Conservation (phyloP, 2,329 filamentous ascomycete genomes). For the Cryphonectria japonica region DNA sequence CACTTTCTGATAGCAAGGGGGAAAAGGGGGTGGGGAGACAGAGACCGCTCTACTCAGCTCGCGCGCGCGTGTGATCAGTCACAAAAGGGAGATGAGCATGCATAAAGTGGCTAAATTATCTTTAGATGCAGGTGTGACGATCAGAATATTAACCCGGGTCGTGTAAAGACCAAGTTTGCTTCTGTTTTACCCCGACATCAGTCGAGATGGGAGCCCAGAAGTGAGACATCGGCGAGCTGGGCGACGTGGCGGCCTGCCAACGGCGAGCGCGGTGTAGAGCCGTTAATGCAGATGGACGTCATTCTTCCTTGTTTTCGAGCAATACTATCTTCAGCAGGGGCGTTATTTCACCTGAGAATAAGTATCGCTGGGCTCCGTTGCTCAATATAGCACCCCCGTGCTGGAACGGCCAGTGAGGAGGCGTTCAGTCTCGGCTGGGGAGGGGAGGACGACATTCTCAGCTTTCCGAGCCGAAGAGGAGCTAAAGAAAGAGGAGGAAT, state of each 20-base stretch:
- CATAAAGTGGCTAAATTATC: too few species aligned
- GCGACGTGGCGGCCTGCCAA: not conserved
- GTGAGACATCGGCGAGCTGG: conserved; percentile 9
- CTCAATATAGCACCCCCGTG: not conserved
- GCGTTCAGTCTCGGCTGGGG: too few species aligned
- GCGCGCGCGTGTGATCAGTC: too few species aligned
- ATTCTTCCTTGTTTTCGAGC: not conserved
- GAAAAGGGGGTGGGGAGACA: too few species aligned
- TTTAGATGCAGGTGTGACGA: too few species aligned
- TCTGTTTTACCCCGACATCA: too few species aligned
- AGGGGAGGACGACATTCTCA: not conserved
- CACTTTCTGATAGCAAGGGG: too few species aligned
- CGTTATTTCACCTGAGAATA: not conserved
- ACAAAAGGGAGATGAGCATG: too few species aligned
- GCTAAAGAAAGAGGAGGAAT: not conserved
- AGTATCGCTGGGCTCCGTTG: not conserved
- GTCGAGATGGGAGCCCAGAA: too few species aligned
- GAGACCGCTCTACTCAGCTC: too few species aligned
- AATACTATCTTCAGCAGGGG: not conserved
- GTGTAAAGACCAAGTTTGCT: too few species aligned
- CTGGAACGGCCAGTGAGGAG: not conserved
- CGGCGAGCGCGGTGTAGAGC: not conserved
- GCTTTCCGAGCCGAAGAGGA: not conserved
- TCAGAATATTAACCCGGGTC: too few species aligned
- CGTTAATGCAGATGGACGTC: not conserved